Base-by-base conservation (phyloP, 2,329 filamentous ascomycete species). In the Colletotrichum orchidophilum region DNA sequence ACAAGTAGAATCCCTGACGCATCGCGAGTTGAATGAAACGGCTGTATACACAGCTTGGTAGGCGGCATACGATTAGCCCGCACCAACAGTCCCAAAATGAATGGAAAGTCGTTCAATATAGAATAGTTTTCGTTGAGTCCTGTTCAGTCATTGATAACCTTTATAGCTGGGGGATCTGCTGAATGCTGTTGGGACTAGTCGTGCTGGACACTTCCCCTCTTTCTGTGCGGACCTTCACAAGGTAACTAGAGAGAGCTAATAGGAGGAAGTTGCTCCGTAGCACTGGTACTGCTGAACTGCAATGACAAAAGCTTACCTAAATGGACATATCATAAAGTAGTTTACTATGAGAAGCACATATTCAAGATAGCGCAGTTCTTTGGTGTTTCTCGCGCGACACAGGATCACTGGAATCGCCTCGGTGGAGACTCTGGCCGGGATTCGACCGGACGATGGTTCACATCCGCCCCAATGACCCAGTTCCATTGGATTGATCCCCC, bases 401-500 rank as follows among this genome's bases (percentile, higher is more conserved):
- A n/a, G 21, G 3, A 8, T 15, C 21, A 24, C 11, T 3, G 7
- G 15, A 31, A 21, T 29, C 13, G 18, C 31, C 53, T 31, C 27
- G 59, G 50, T 35, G 39, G 27, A 31, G 59, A 9, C 29, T 26
- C 49, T 11, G 60, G 33, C 33, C 66, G 55, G 66, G 46, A 60
- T 70, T 66, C 61, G 33, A 18, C 21, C 46, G 29, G 61, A 33
- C 62, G 62, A 59, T 35, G 21, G 39, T 3, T 50, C 62, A 50
- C 27, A 62, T 42, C 63, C 63, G 68, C 68, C 39, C 68, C 63
- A 70, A 70, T 70, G 68, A 70, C 42, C 42, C 63, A 62, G 39
- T 66, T 18, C 29, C 35, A 57, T 35, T 35, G 50, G 26, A 5
- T 29, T 12, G 21, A 39, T n/a, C 11, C 13, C 50, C 62, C 55